Conservation (phyloP, 805 yeast genomes). For the Kodamaea kakaduensis region DNA sequence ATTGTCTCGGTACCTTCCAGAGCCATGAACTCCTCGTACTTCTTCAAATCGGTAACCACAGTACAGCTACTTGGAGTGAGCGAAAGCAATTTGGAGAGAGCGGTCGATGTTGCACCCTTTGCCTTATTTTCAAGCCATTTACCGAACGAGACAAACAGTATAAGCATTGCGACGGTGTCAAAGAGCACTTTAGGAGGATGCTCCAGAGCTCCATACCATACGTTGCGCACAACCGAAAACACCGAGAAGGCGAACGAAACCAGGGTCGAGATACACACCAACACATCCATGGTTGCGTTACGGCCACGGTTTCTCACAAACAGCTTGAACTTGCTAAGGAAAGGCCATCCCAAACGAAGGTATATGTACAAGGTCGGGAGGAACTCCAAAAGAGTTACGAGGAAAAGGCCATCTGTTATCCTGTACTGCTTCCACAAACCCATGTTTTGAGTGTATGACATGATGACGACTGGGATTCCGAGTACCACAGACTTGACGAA, state of each 20-base stretch:
- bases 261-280: conserved; percentile 77
- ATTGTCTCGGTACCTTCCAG: conserved; percentile 11
- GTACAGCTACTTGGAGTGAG: conserved; percentile 75
- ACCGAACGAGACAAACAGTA: conserved; percentile 81
- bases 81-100: conserved; percentile 75
- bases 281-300: conserved; percentile 83
- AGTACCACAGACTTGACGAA: conserved; percentile 49
- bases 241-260: conserved; percentile 75
- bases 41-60: conserved; percentile 46
- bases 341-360: conserved; percentile 61
- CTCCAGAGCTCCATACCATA: conserved; percentile 35
- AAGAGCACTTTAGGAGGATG: conserved; percentile 68
- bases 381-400: conserved; percentile 61
- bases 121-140: conserved; percentile 90
- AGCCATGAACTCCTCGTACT: conserved; percentile 18
- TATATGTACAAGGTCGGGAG: conserved; percentile 57
- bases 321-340: conserved; percentile 59
- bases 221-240: conserved; percentile 50
- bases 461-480: conserved; percentile 59
- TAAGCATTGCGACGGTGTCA: conserved; percentile 83
- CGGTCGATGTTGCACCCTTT: conserved; percentile 88
- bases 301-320: conserved; percentile 60
- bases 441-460: conserved; percentile 46
- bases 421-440: conserved; percentile 25
- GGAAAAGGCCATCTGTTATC: conserved; percentile 53